phyloP scores from a whole-genome alignment of 75 land plant genomes.

The Isoetes taiwanensis region DNA sequence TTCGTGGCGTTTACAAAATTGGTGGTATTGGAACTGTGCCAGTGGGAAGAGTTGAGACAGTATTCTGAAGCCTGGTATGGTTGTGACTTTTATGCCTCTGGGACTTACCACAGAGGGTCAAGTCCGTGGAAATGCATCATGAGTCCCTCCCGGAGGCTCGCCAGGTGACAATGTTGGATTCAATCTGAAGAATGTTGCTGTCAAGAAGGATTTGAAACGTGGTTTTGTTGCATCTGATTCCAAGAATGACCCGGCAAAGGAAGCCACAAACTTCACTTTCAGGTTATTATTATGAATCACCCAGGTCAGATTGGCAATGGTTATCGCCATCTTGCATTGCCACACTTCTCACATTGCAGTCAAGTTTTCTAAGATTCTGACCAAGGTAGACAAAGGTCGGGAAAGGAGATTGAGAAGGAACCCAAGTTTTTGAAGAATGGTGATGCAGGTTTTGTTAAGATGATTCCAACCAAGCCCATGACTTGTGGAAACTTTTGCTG shows the following conservation, averaged over 20 bases:
- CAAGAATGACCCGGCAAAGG: constrained; percentile 8
- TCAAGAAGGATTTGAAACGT: constrained; percentile 15
- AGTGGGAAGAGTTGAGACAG: constrained; percentile 7
- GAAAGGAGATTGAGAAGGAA: too few relatives aligned
- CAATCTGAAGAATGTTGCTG: constrained; percentile 19
- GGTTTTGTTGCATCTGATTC: constrained; percentile 15
- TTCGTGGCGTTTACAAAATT: neutral
- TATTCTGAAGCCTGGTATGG: constrained; percentile 13
- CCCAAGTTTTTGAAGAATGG: too few relatives aligned
- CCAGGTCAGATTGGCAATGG: constrained; percentile 42
- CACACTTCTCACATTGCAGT: constrained; percentile 10
- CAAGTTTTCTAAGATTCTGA: neutral
- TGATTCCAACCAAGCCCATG: too few relatives aligned
- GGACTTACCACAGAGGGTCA: constrained; percentile 23
- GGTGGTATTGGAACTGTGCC: constrained; percentile 5
- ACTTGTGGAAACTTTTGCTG: too few relatives aligned
- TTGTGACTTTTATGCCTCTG: constrained; percentile 15
- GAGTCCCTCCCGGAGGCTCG: constrained; percentile 12
- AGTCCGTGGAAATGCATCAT: constrained; percentile 26
- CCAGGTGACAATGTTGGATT: constrained; percentile 23
- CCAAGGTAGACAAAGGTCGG: too few relatives aligned
- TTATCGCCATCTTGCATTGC: constrained; percentile 13
- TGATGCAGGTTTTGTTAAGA: too few relatives aligned
- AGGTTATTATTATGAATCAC: constrained; percentile 45
- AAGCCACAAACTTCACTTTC: constrained; percentile 12